Evolutionary conservation across 495 filamentous ascomycete genomes (phyloP), one percentile per base, ranked within the genome.

Genomic region (Lophium mytilinum): DNA sequence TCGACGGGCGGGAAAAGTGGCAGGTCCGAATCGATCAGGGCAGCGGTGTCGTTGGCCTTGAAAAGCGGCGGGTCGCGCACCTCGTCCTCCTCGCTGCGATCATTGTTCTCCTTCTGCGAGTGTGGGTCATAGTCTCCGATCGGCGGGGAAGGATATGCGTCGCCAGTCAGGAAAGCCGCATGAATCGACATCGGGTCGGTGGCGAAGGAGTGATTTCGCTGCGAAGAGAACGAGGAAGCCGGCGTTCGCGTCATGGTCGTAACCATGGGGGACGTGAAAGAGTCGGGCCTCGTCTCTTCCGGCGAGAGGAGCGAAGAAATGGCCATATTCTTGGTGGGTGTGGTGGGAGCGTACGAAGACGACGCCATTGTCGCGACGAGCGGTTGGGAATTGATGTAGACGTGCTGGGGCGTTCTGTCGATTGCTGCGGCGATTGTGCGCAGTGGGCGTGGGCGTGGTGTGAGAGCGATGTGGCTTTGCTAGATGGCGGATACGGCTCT

Each of bases 71-170:
- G 64, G 37, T 66, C 64, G 15, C 57, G 48, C 35, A 63, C 41
- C 8, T 35, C 55, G 6, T 15, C 42, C 30, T 61, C 57, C 10
- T 52, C 47, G 4, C 24, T 6, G 35, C 50, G 55, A 11, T 60
- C 49, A 11, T 61, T 54, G 53, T 66, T 64, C 52, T 66, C 64
- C 57, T 66, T 66, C 35, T 66, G 64, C 46, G 62, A 64, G 36
- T 59, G 53, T 56, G 62, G 19, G 19, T 55, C 57, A 56, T 51
- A 63, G 6, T 60, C 60, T 39, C 60, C 63, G 37, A 66, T 63
- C 55, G 64, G 64, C 15, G 63, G 63, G 30, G 63, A 66, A 18
- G 62, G 53, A 39, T 58, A 65, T 17, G 54, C 62, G 14, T 58
- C 55, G 37, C 62, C 46, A 46, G 19, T 62, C 30, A 55, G 17